Evolutionary conservation across 2,329 filamentous ascomycete genomes (phyloP), one percentile per base, ranked within the genome.

Genomic region (Aspergillus fructus): DNA sequence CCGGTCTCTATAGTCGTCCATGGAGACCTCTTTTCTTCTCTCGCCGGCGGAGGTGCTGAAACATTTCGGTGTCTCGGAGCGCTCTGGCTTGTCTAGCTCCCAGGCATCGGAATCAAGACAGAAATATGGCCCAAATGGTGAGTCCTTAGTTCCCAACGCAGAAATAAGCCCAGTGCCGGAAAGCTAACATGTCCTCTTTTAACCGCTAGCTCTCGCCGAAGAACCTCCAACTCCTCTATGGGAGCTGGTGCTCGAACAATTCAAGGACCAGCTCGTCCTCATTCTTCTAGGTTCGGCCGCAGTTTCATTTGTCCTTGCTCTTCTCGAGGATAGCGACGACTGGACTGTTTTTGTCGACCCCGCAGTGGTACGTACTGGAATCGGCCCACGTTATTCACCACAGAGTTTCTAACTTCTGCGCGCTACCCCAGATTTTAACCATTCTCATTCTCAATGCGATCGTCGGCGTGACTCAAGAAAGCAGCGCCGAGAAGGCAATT

Each of bases 291-390:
- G 87, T 54, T 97, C 93, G 39, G 94, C 94, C 11, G 91, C 89
- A 19, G 88, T 99, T 37, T 97, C 94, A 2, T 97, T 99, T 72
- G 86, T 93, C 24, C 82, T 99, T 61, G 94, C 94, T 24, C 83
- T 99, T 12, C 92, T 99, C 66, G 94, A 99, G 74, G 89, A 94
- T 45, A 90, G 90, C 60, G 91, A 93, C 68, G 94, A 92, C 68
- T 97, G 92, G 92, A 93, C 92, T 62, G 94, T 93, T 37, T 99
- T 99, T 75, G 94, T 99, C 59, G 94, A 99, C 74, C 94, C 94
- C 53, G 85, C 86, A 62, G 94, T 99, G 76, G 91, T 96, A 86
- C 75, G 91, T 87, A 9, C 39, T 40, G 33, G 15, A n/a, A 30
- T 48, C 45, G 19, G 12, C 33, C 42, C 48, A 49, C 6, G 42